Conservation (phyloP, 257 asterid species). For the Haberlea rhodopensis region DNA sequence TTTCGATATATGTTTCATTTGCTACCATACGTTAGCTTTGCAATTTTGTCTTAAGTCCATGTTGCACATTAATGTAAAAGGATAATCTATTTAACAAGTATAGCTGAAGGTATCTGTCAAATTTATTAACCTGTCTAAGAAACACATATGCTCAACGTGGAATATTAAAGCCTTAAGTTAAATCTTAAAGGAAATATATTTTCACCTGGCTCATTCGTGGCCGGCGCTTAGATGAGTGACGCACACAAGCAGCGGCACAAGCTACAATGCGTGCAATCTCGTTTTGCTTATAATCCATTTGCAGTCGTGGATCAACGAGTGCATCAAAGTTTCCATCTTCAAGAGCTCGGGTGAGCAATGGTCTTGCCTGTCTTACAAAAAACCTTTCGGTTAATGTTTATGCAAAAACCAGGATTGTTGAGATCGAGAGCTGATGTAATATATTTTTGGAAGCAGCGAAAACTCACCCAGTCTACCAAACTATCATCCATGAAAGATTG, state of each 20-base stretch:
- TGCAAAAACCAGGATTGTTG: background rate
- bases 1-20: no score
- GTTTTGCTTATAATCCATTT: conserved; percentile 37
- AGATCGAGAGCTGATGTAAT: background rate
- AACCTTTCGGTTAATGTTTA: conserved; percentile 15
- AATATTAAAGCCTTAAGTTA: background rate
- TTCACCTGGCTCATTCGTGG: conserved; percentile 89
- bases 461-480: conserved; percentile 90
- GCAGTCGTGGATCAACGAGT: conserved; percentile 54
- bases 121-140: background rate
- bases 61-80: no score
- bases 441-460: background rate
- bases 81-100: no score
- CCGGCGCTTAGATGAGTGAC: conserved; percentile 85
- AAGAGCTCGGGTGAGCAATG: conserved; percentile 61
- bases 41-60: no score
- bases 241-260: conserved; percentile 83
- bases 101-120: background rate
- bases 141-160: no score
- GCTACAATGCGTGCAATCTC: conserved; percentile 88
- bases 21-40: no score
- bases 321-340: conserved; percentile 64
- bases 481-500: conserved; percentile 71
- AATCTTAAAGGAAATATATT: background rate
- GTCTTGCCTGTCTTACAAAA: conserved; percentile 69